A percentile compares a stretch with the other conserved stretches of the same genome.
Evolutionary conservation across 768 basidiomycete genomes (phyloP).

Genomic region (Calocybe gangraenosa): DNA sequence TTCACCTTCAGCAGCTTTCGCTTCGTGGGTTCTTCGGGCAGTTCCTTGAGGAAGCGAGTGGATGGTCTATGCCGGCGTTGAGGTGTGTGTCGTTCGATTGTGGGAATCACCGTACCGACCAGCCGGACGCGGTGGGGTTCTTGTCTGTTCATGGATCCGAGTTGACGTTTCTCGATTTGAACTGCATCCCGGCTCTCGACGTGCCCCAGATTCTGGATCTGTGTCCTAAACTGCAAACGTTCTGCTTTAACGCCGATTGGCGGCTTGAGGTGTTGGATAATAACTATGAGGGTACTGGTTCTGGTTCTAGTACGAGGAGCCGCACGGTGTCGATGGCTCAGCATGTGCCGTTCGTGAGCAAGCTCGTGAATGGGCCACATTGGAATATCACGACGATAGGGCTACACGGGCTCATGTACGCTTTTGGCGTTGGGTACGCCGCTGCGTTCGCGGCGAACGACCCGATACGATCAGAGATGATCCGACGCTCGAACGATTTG

Average conservation of each 20-base stretch:
- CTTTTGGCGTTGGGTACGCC: slow-evolving; percentile 62
- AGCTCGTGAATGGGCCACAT: slow-evolving; percentile 51
- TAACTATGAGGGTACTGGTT: slow-evolving; percentile 10
- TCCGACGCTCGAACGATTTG: slow-evolving; percentile 58
- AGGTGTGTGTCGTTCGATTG: slow-evolving; percentile 55
- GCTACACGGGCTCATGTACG: slow-evolving; percentile 62
- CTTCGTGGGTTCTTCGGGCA: slow-evolving; percentile 57
- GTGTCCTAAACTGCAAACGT: slow-evolving; percentile 57
- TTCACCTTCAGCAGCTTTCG: slow-evolving; percentile 57
- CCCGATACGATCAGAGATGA: slow-evolving; percentile 39
- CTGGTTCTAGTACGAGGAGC: no score
- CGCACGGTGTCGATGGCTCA: slow-evolving; percentile 10
- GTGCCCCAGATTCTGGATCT: slow-evolving; percentile 56
- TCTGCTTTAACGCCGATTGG: slow-evolving; percentile 80
- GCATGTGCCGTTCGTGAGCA: slow-evolving; percentile 28
- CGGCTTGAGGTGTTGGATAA: slow-evolving; percentile 22
- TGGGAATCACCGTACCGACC: slow-evolving; percentile 37
- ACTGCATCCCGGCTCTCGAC: slow-evolving; percentile 53
- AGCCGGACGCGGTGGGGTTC: slow-evolving; percentile 59
- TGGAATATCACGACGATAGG: slow-evolving; percentile 57
- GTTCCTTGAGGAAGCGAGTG: slow-evolving; percentile 64
- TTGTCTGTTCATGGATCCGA: slow-evolving; percentile 52
- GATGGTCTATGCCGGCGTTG: slow-evolving; percentile 64
- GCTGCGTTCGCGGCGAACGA: slow-evolving; percentile 37
- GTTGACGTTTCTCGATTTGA: slow-evolving; percentile 63